A percentile compares a stretch with the other conserved stretches of the same genome.
Conservation (phyloP, 202 grass and related monocot genomes). For the Dendrocalamus latiflorus region DNA sequence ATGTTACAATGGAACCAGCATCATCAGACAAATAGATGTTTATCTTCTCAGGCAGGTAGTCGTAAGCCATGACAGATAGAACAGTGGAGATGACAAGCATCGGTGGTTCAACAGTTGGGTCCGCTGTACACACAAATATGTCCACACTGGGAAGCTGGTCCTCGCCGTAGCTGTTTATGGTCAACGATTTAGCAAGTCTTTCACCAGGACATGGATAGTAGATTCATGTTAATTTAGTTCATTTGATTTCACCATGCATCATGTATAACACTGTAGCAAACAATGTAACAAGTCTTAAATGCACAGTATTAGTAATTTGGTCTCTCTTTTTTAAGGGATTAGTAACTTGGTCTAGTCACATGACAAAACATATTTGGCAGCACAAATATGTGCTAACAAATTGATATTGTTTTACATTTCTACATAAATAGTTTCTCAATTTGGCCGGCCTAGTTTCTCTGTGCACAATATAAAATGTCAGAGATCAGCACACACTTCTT, state of each 20-base stretch:
- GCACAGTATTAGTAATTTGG: background rate
- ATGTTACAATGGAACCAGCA: conserved; percentile 54
- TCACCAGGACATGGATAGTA: background rate
- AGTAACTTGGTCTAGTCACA: background rate
- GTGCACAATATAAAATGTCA: background rate
- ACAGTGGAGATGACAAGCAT: conserved; percentile 73
- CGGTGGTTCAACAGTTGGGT: conserved; percentile 62
- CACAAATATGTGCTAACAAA: background rate
- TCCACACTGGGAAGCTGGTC: conserved; percentile 59
- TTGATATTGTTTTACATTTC: background rate
- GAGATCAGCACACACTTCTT: background rate
- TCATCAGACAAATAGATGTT: conserved; percentile 85
- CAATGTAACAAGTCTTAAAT: background rate
- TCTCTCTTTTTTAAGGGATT: background rate
- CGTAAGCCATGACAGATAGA: conserved; percentile 83
- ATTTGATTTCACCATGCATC: background rate
- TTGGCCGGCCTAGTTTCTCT: background rate
- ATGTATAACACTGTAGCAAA: background rate
- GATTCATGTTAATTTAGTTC: background rate
- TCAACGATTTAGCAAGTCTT: background rate
- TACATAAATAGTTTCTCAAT: background rate
- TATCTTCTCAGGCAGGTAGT: conserved; percentile 66
- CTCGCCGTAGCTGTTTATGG: conserved; percentile 24
- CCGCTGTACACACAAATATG: conserved; percentile 79
- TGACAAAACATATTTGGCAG: background rate